Percentiles rank a stretch among this genome's conserved stretches.
These are phyloP conservation scores for Solanum hybrid DNA, from an alignment of 305 asterid genomes.

Conservation along the genomic window DNA sequence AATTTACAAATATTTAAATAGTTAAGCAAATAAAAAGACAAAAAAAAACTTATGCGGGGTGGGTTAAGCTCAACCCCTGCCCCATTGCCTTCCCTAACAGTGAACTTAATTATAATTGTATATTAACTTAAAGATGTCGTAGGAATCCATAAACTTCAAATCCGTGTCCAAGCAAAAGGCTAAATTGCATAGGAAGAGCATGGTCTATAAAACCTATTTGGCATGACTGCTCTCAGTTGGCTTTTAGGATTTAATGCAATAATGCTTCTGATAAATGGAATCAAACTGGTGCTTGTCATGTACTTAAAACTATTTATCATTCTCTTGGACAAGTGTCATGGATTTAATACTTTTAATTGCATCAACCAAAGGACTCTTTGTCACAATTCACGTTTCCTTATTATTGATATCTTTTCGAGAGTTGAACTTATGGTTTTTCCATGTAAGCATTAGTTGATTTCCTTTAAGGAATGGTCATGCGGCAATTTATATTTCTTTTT, in stretches of 20 bases:
- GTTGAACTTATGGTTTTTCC: neutral
- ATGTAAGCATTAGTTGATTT: neutral
- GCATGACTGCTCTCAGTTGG: neutral
- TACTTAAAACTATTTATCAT: neutral
- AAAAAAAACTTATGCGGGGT: neutral
- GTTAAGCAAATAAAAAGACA: neutral
- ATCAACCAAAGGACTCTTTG: neutral
- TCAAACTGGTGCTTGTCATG: neutral
- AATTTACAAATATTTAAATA: neutral
- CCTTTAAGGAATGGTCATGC: neutral
- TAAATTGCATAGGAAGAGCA: neutral
- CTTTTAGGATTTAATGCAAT: neutral
- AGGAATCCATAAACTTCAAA: neutral
- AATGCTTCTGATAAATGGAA: neutral
- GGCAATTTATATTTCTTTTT: neutral
- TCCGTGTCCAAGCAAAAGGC: neutral
- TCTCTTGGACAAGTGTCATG: neutral
- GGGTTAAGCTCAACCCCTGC: neutral
- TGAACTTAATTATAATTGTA: neutral
- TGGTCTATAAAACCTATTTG: neutral
- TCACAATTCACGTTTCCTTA: neutral
- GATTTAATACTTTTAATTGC: neutral
- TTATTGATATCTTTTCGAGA: neutral
- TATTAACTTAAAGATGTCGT: neutral
- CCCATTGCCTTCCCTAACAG: neutral